A percentile compares a stretch with the other conserved stretches of the same genome.
phyloP scores from a whole-genome alignment of 768 basidiomycete species.

The Paxillus rubicundulus region DNA sequence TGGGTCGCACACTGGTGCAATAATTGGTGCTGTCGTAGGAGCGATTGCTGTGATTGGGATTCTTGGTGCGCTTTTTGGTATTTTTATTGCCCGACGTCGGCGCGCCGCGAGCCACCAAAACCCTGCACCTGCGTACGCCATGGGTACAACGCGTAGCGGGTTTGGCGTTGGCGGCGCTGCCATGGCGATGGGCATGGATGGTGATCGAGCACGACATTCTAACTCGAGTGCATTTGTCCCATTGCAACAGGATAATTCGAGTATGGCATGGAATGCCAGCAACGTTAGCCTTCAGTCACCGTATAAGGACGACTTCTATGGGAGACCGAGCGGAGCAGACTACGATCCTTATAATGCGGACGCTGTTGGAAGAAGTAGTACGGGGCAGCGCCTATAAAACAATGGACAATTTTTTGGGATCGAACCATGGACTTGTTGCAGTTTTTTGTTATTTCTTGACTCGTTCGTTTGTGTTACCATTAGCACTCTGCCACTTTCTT shows the following conservation, averaged over 20 bases:
- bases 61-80: slow-evolving; percentile 38
- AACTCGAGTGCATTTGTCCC: slow-evolving; percentile 73
- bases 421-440: background rate
- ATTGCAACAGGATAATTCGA: slow-evolving; percentile 60
- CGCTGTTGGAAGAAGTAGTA: slow-evolving; percentile 24
- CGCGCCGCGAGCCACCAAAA: slow-evolving; percentile 37
- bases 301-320: slow-evolving; percentile 34
- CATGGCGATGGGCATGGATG: slow-evolving; percentile 21
- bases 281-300: slow-evolving; percentile 42
- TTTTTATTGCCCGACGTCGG: slow-evolving; percentile 51
- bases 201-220: slow-evolving; percentile 39
- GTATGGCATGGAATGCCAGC: slow-evolving; percentile 59
- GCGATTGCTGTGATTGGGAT: slow-evolving; percentile 29
- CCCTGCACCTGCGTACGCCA: slow-evolving; percentile 37
- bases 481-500: background rate
- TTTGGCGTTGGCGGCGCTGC: slow-evolving; percentile 22
- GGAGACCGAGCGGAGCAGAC: slow-evolving; percentile 3
- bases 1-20: slow-evolving; percentile 17
- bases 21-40: slow-evolving; percentile 32
- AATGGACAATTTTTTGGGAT: background rate
- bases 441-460: background rate
- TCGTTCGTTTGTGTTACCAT: background rate
- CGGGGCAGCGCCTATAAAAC: slow-evolving; percentile 21
- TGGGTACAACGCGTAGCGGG: slow-evolving; percentile 34
- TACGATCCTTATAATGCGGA: slow-evolving; percentile 30